Evolutionary conservation across 768 basidiomycete genomes (phyloP).

Genomic region (Hericium rajendrae): DNA sequence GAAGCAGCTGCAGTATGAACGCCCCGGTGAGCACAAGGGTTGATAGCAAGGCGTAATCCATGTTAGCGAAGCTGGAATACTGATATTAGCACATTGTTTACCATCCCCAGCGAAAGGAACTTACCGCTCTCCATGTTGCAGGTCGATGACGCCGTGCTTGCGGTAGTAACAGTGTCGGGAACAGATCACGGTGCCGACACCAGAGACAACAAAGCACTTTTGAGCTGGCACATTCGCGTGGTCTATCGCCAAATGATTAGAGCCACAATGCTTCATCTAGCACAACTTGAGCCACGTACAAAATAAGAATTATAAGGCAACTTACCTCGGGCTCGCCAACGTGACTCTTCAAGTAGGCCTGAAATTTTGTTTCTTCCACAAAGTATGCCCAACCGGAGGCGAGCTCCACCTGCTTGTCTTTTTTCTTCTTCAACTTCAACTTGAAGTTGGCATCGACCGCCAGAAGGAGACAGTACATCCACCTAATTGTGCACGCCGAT

Average conservation of each 20-base stretch:
- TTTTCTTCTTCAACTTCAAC: background rate
- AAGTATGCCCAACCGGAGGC: background rate
- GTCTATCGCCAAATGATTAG: conserved; percentile 1
- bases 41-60: too few relatives aligned
- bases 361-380: background rate
- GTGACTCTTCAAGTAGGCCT: background rate
- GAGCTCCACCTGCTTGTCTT: background rate
- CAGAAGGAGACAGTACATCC: background rate
- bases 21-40: too few relatives aligned
- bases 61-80: too few relatives aligned
- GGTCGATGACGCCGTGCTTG: background rate
- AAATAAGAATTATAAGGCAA: background rate
- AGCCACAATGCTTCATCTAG: conserved; percentile 1
- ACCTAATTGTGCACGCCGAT: background rate
- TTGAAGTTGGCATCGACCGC: conserved; percentile 4
- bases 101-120: too few relatives aligned
- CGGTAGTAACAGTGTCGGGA: background rate
- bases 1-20: too few relatives aligned
- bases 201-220: background rate
- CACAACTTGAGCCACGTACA: background rate
- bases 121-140: background rate
- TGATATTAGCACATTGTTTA: too few relatives aligned
- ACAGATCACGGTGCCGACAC: conserved; percentile 7
- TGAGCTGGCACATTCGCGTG: conserved; percentile 2
- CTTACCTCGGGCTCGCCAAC: background rate